Base-by-base conservation (phyloP, 2,329 filamentous ascomycete species). In the Aspergillus pseudoterreus region DNA sequence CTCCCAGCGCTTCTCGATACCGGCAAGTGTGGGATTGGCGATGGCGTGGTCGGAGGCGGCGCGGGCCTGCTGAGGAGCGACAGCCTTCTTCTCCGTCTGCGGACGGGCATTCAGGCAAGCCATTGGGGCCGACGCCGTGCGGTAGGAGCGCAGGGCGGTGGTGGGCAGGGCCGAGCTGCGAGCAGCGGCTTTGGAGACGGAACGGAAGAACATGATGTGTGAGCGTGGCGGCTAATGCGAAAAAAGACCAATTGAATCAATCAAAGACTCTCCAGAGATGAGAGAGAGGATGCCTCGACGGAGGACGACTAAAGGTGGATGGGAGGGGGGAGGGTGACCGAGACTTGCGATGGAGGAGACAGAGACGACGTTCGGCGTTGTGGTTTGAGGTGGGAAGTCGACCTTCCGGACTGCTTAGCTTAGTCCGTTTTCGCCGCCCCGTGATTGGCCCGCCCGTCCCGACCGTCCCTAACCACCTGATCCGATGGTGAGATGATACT, bases 1-100 rank as follows among this genome's bases (percentile, higher is more conserved):
- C 81, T 99, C 94, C 94, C 94, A 99, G 81, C 94, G 84, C 87
- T 96, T 96, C 86, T 99, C 94, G 71, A 99, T 97, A 78, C 95
- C 91, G 76, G 90, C 89, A 69, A 99, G 84, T 53, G 90, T 96
- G 64, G 95, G 94, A 81, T 96, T 97, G 70, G 92, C 95, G 78
- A 99, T 95, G 72, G 92, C 92, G 75, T 96, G 91, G 64, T 88
- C 88, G 65, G 87, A 84, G 67, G 83, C 78, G 69, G 70, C 65
- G 59, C 81, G 79, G 57, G 72, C 73, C 69, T 79, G 77, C 70
- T 81, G 76, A 66, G 71, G 69, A 57, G 68, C 70, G 54, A 70
- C 66, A 53, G 71, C 67, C 53, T 59, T 62, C 57, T 63, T 63
- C 49, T 62, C 61, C 53, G 57, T 45, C 55, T 67, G 58, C 59